phyloP scores from a whole-genome alignment of 805 yeast genomes.

The Monosporozyma aerobia region DNA sequence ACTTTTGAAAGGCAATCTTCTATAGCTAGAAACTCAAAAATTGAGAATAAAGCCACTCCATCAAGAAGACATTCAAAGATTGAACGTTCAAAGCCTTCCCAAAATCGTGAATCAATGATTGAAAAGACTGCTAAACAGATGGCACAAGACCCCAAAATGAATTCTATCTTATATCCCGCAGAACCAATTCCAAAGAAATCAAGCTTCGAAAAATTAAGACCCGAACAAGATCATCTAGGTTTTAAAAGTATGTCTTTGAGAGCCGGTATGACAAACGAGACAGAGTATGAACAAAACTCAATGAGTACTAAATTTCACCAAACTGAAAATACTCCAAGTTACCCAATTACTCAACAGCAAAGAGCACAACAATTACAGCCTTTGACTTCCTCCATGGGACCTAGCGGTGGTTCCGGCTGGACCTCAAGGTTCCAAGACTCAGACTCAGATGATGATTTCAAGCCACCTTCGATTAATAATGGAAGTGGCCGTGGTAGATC shows the following conservation, averaged over 20 bases:
- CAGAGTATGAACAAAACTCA: constrained; percentile 2
- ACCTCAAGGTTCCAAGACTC: constrained; percentile 54
- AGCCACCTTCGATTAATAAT: constrained; percentile 2
- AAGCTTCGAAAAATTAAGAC: constrained; percentile 45
- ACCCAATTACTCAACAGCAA: constrained; percentile 8
- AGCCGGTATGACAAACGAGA: constrained; percentile 17
- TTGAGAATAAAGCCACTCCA: neutral
- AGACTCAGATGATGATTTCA: constrained; percentile 45
- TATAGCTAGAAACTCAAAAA: neutral
- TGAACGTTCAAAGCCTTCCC: neutral
- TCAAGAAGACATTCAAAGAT: neutral
- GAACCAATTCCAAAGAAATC: constrained; percentile 38
- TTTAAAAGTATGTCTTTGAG: constrained; percentile 32
- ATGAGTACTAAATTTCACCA: constrained; percentile 6
- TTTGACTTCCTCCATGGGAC: constrained; percentile 6
- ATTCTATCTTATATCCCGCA: constrained; percentile 28
- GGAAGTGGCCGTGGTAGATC: neutral
- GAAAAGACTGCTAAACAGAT: constrained; percentile 15
- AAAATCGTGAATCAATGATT: neutral
- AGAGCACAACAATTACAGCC: constrained; percentile 9
- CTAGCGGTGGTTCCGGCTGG: constrained; percentile 2
- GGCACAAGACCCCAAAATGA: constrained; percentile 13
- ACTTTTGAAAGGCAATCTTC: neutral
- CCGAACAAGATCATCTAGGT: constrained; percentile 27
- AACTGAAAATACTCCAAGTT: neutral